Evolutionary conservation across 805 yeast genomes (phyloP), one percentile per base, ranked within the genome.

Genomic region (Lachancea kluyveri): DNA sequence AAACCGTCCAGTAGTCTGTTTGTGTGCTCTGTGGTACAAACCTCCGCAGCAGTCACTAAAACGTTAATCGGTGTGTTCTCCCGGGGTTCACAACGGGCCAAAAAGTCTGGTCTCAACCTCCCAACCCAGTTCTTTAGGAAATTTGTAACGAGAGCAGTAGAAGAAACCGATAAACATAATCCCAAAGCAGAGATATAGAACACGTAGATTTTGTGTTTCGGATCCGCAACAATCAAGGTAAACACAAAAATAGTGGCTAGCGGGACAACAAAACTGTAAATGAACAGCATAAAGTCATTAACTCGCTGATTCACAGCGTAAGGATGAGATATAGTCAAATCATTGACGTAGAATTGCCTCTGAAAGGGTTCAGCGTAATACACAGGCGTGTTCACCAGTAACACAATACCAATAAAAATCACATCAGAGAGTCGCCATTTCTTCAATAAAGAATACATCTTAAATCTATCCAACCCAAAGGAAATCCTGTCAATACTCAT

Each of bases 31-130:
- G 77, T 64, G 0, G 88, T 79, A 42, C 86, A 79, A 1, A 74
- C 79, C 35, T 79, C 86, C 22, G 62, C 64, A 1, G 87, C 84
- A 32, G 48, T 65, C 15, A 77, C 79, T 45, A 78, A 43, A 1
- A 67, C 61, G 45, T 74, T 64, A 12, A 60, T 44, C 1, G 87
- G 79, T 0, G 88, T 68, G 30, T 63, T 77, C 2, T 59, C 56
- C 19, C 60, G 62, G 4, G 96, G 96, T 13, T 68, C 52, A 56
- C 97, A 90, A 45, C 97, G 70, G 5, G 87, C 84, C 31, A 90
- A 59, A 52, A 88, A 84, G 58, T 90, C 98, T 0, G 98, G 98
- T 38, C 98, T 68, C 40, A 80, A 84, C 51, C 96, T 72, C 4
- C 96, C 96, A 34, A 90, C 74, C 75, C 83, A 76, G 50, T 80